These are phyloP conservation scores for Penicillium concentricum DNA, from an alignment of 2,329 filamentous ascomycete species.

Conservation along the genomic window DNA sequence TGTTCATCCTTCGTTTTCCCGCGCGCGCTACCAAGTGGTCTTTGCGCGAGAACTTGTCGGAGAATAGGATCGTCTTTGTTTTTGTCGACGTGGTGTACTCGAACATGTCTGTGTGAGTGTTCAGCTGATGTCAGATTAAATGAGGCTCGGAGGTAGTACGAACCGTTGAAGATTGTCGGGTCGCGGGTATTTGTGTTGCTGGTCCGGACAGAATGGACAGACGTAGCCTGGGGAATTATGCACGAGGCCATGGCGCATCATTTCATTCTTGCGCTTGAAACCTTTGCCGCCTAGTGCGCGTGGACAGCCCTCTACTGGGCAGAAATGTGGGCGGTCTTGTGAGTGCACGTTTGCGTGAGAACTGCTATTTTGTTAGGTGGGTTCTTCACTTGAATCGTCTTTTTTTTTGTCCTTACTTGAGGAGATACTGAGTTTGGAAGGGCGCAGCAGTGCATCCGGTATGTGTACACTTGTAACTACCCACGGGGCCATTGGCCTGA, in stretches of 20 bases:
- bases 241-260: conserved; percentile 78
- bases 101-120: conserved; percentile 69
- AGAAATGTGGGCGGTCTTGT: conserved; percentile 62
- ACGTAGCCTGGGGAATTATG: conserved; percentile 94
- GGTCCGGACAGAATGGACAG: conserved; percentile 91
- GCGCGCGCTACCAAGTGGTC: conserved; percentile 78
- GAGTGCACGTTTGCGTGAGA: conserved; percentile 62
- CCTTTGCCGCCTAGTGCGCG: conserved; percentile 63
- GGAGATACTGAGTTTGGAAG: conserved; percentile 64
- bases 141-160: conserved; percentile 26
- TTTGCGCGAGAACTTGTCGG: conserved; percentile 79
- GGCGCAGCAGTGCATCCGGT: conserved; percentile 57
- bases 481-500: conserved; percentile 30
- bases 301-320: conserved; percentile 57
- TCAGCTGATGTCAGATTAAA: not conserved
- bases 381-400: not conserved
- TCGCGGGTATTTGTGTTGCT: conserved; percentile 90
- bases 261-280: conserved; percentile 69
- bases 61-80: conserved; percentile 81
- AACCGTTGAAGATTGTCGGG: conserved; percentile 95
- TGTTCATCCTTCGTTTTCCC: conserved; percentile 63
- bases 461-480: conserved; percentile 54
- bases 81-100: conserved; percentile 87
- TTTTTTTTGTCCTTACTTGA: conserved; percentile 60
- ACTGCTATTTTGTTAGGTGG: conserved; percentile 26